phyloP scores from a whole-genome alignment of 805 yeast genomes.

The Komagataella pseudopastoris region DNA sequence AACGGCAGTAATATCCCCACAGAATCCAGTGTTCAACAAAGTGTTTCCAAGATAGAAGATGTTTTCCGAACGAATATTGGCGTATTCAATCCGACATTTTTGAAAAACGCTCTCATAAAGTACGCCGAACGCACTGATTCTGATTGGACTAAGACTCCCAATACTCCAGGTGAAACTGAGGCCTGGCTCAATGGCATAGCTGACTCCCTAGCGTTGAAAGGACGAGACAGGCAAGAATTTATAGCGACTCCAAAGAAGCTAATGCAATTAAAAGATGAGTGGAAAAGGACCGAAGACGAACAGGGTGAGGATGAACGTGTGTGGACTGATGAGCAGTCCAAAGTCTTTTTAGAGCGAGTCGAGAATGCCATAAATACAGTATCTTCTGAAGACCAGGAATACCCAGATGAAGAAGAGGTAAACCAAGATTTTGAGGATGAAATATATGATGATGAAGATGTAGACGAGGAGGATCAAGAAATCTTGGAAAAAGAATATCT shows the following conservation, averaged over 20 bases:
- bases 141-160: not conserved
- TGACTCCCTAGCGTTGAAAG: not conserved
- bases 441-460: constrained; percentile 6
- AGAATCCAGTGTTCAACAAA: constrained; percentile 6
- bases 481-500: constrained; percentile 36
- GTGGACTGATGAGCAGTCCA: not conserved
- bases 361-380: constrained; percentile 3
- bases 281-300: constrained; percentile 1
- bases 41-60: not conserved
- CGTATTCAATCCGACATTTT: not conserved
- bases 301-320: constrained; percentile 8
- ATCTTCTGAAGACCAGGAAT: not conserved
- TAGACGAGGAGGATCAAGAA: constrained; percentile 19
- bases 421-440: constrained; percentile 5
- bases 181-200: not conserved
- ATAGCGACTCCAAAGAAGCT: not conserved
- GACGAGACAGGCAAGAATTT: not conserved
- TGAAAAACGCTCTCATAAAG: not conserved
- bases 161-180: not conserved
- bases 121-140: constrained; percentile 5
- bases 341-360: constrained; percentile 3
- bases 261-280: not conserved
- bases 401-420: constrained; percentile 5
- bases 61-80: not conserved
- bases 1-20: constrained; percentile 4